Conservation (phyloP, 1,139 yeast species). For the Geotrichum aggregatum region DNA sequence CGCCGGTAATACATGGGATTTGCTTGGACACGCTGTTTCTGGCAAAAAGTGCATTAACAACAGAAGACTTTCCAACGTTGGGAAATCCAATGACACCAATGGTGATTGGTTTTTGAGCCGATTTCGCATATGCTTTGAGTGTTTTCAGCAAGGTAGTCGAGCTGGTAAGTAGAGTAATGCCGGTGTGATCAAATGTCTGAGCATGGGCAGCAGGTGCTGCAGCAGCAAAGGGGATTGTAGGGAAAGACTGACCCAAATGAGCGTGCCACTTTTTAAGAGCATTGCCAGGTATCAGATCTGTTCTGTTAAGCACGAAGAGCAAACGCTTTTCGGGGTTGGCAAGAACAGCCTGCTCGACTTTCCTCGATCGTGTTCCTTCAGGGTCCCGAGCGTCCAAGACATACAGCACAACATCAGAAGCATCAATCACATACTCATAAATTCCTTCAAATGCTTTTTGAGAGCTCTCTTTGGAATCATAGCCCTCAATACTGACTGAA, state of each 20-base stretch:
- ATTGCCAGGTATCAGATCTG: conserved; percentile 84
- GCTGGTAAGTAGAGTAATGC: conserved; percentile 62
- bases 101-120: conserved; percentile 79
- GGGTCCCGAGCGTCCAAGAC: conserved; percentile 93
- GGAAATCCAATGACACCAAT: conserved; percentile 98
- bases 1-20: conserved; percentile 90
- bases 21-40: conserved; percentile 52
- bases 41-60: conserved; percentile 55
- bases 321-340: conserved; percentile 79
- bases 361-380: conserved; percentile 86
- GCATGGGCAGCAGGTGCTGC: conserved; percentile 52
- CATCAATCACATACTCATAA: conserved; percentile 86
- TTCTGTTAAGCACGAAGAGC: conserved; percentile 80
- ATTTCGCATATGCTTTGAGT: conserved; percentile 77
- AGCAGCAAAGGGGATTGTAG: conserved; percentile 78
- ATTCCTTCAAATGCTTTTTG: conserved; percentile 64
- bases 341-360: conserved; percentile 84
- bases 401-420: conserved; percentile 60
- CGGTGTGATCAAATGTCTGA: conserved; percentile 67
- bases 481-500: conserved; percentile 18
- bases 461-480: conserved; percentile 55
- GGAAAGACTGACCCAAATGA: conserved; percentile 75
- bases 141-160: conserved; percentile 73
- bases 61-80: conserved; percentile 93
- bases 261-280: conserved; percentile 81